Evolutionary conservation across 1,284 basidiomycete genomes (phyloP), one percentile per base, ranked within the genome.

Genomic region (Schizophyllum amplum): DNA sequence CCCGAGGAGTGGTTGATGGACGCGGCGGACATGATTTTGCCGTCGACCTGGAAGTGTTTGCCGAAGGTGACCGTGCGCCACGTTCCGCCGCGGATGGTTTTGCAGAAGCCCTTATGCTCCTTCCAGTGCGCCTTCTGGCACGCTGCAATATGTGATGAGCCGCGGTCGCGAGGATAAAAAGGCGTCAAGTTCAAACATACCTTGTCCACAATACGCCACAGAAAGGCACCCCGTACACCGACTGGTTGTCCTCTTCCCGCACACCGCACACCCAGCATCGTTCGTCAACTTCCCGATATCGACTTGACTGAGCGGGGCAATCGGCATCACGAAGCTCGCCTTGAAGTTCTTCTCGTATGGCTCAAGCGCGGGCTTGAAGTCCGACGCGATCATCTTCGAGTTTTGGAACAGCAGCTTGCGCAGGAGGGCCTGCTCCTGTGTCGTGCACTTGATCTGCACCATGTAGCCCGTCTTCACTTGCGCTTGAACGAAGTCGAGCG

Each of bases 211-310:
- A 56, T 72, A 72, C 9, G 64, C 58, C 24, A 66, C 65, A 0
- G 68, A 66, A 22, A 68, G 64, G 54, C 70, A 72, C 21, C 65
- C 65, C 0, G 65, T 52, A 55, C 70, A 72, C 24, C 65, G 64
- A 21, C 56, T 65, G 6, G 55, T 59, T 0, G 61, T 60, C 22
- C 60, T 61, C 33, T 63, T 60, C 1, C 69, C 69, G 50, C 70
- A 72, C 3, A 68, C 56, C 1, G 59, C 60, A 55, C 70, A 72
- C 4, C 68, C 70, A 17, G 63, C 61, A 53, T 69, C 64, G 17
- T 56, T 50, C 42, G 66, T 69, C 13, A 69, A 60, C 56, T 64
- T 66, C 0, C 64, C 66, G 11, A 70, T 60, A 11, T 67, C 69
- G 20, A 64, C 62, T 48, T 59, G 64, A 1, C 57, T 60, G n/a